Percentiles rank a stretch among this genome's conserved stretches.
Evolutionary conservation across 1,139 yeast species (phyloP).

Genomic region (Candida tropicalis): DNA sequence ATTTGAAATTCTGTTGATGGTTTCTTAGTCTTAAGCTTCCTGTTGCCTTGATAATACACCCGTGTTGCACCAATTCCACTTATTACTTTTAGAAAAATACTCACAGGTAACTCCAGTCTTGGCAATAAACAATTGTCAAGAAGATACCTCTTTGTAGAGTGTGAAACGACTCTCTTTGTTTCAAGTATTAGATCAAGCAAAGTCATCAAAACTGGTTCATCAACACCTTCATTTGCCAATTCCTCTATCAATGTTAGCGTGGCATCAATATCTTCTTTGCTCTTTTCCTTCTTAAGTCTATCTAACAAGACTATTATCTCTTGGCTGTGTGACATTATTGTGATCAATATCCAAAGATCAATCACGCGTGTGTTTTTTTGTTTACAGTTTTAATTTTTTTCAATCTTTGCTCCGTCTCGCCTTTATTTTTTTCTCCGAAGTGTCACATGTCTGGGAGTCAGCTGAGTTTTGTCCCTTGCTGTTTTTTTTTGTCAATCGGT

Average conservation of each 20-base stretch:
- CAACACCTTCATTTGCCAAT: slow-evolving; percentile 5
- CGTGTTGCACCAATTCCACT: slow-evolving; percentile 31
- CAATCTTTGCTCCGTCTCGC: too few species aligned
- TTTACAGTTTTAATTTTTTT: not conserved
- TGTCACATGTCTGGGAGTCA: too few species aligned
- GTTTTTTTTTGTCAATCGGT: not conserved
- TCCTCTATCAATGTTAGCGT: not conserved
- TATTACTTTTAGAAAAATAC: slow-evolving; percentile 23
- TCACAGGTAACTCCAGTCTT: slow-evolving; percentile 10
- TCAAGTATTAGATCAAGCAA: slow-evolving; percentile 10
- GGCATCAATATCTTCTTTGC: slow-evolving; percentile 1
- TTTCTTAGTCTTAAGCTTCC: slow-evolving; percentile 22
- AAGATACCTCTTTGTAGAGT: slow-evolving; percentile 11
- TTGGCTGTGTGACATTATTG: slow-evolving; percentile 2
- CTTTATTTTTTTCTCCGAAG: too few species aligned
- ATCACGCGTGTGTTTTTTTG: not conserved
- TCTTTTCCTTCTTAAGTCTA: slow-evolving; percentile 3
- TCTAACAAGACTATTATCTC: slow-evolving; percentile 5
- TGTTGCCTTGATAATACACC: slow-evolving; percentile 23
- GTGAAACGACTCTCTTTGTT: slow-evolving; percentile 7
- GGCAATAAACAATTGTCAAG: slow-evolving; percentile 16
- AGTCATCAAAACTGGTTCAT: slow-evolving; percentile 3
- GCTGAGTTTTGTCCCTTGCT: not conserved
- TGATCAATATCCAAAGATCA: too few species aligned
- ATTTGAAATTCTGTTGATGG: slow-evolving; percentile 23